phyloP scores from a whole-genome alignment of 208 protist species.

The Naegleria lovaniensis region DNA sequence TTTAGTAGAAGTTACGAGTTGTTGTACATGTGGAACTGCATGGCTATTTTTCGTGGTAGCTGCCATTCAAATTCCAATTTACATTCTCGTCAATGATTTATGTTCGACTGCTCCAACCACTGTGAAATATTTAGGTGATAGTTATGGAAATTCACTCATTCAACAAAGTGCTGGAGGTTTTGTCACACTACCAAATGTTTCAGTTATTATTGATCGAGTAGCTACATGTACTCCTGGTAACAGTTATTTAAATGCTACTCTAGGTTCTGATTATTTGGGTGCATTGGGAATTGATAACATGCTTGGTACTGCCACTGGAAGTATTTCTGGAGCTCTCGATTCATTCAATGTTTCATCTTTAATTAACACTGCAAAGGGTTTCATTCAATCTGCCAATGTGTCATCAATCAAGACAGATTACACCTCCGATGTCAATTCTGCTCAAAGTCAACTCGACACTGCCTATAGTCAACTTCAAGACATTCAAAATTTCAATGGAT shows the following conservation, averaged over 20 bases:
- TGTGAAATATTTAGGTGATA: neutral
- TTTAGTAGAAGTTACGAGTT: neutral
- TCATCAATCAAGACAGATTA: neutral
- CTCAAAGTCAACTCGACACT: neutral
- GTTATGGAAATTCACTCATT: neutral
- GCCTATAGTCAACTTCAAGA: neutral
- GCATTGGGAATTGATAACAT: neutral
- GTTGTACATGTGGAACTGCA: neutral
- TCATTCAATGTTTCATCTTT: neutral
- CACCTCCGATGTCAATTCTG: neutral
- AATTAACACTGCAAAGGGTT: neutral
- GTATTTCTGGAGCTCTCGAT: neutral
- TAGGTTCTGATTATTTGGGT: neutral
- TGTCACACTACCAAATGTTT: neutral
- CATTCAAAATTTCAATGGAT: neutral
- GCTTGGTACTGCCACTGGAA: neutral
- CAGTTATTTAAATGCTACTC: neutral
- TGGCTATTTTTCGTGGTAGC: neutral
- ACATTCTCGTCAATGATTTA: neutral
- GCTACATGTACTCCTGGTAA: neutral
- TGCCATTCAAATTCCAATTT: neutral
- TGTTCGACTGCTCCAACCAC: neutral
- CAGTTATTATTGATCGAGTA: neutral
- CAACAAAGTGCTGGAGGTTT: neutral
- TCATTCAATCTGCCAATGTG: neutral